Conservation (phyloP, 306 rosid genomes). For the Trifolium pratense region DNA sequence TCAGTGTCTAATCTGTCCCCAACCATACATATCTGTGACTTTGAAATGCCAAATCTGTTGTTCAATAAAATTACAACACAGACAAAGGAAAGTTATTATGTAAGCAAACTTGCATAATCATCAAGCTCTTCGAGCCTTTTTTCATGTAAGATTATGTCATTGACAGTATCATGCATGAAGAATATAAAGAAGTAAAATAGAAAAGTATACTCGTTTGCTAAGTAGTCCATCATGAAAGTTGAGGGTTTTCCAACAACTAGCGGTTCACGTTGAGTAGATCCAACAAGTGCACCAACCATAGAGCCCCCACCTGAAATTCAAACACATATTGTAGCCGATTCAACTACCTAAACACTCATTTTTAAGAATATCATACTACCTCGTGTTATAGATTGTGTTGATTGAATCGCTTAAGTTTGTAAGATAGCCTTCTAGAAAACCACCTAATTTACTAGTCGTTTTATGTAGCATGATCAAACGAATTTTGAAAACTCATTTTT, state of each 20-base stretch:
- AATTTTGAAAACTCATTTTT: neutral
- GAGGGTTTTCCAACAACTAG: conserved; percentile 97
- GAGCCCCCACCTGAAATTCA: conserved; percentile 91
- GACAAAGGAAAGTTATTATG: conserved; percentile 12
- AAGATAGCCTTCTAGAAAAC: conserved; percentile 15
- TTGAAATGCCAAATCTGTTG: conserved; percentile 81
- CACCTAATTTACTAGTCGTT: neutral
- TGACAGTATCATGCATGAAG: conserved; percentile 7
- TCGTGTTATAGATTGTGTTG: neutral
- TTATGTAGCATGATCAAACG: neutral
- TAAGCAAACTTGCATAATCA: neutral
- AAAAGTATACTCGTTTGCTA: conserved; percentile 69
- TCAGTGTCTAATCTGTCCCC: conserved; percentile 98
- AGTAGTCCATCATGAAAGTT: conserved; percentile 97
- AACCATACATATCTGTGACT: conserved; percentile 97
- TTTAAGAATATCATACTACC: conserved; percentile 13
- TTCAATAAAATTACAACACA: conserved; percentile 34
- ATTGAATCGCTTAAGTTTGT: conserved; percentile 14
- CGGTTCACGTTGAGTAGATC: conserved; percentile 97
- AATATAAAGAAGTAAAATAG: conserved; percentile 25
- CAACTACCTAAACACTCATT: neutral
- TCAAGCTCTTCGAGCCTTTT: neutral
- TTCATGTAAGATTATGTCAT: too few relatives aligned
- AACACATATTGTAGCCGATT: conserved; percentile 17
- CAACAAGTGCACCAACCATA: conserved; percentile 87